phyloP scores from a whole-genome alignment of 1,284 basidiomycete genomes.

The Termitomyces sp. region DNA sequence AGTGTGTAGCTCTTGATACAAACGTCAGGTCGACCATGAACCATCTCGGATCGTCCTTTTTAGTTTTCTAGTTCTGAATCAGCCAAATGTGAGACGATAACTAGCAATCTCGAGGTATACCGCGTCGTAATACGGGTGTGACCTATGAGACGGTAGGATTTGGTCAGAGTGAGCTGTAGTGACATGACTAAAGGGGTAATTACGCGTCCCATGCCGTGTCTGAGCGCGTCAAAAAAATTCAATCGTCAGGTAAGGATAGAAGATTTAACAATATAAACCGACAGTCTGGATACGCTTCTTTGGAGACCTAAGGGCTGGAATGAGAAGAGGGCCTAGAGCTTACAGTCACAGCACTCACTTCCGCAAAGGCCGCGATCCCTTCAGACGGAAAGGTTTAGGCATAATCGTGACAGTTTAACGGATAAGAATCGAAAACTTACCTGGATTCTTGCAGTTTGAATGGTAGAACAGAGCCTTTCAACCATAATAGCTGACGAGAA shows the following conservation, averaged over 20 bases:
- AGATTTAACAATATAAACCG: conserved; percentile 26
- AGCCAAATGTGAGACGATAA: not conserved
- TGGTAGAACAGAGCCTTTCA: conserved; percentile 80
- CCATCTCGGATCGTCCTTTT: conserved; percentile 79
- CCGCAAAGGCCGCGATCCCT: conserved; percentile 84
- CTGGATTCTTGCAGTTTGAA: conserved; percentile 88
- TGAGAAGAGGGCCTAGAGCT: not conserved
- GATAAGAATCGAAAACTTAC: conserved; percentile 28
- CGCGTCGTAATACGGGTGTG: conserved; percentile 86
- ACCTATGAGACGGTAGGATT: conserved; percentile 15
- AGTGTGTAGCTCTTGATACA: conserved; percentile 59
- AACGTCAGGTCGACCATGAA: conserved; percentile 89
- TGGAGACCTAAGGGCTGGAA: conserved; percentile 49
- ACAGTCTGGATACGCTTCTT: conserved; percentile 89
- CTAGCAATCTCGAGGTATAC: conserved; percentile 33
- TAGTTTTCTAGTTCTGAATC: conserved; percentile 58
- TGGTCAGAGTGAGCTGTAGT: conserved; percentile 2
- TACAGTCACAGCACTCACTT: conserved; percentile 38
- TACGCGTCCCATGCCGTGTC: conserved; percentile 88
- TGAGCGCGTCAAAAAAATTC: conserved; percentile 26
- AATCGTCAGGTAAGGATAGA: conserved; percentile 9
- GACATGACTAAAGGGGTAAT: conserved; percentile 23
- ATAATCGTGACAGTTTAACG: not conserved
- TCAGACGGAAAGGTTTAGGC: conserved; percentile 2
- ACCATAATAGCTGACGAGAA: not conserved